Base-by-base conservation (phyloP, 495 filamentous ascomycete species). In the Penicillium desertorum region DNA sequence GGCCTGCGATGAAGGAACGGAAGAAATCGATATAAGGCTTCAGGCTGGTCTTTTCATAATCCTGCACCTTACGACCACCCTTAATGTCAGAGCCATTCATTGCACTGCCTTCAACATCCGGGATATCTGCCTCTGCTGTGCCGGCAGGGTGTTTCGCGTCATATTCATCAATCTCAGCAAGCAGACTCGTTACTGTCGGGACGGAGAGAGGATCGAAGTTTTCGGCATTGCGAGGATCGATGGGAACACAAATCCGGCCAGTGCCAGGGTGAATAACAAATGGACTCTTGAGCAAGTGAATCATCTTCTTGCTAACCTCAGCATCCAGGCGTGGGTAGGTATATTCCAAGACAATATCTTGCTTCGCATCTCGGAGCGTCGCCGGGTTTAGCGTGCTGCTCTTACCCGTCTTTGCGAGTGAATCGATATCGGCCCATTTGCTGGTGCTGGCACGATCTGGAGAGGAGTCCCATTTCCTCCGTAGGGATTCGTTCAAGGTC, bases 261-360 rank as follows among this genome's bases (percentile, higher is more conserved):
- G 95, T 98, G 6, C 89, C 90, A 0, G 94, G 94, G 76, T 98
- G 94, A 30, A 98, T 86, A 54, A 96, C 93, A 62, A 98, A 98
- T 4, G 94, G 94, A 58, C 85, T 89, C 67, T 98, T 98, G 45
- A 98, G 83, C 78, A 98, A 82, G 81, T 98, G 94, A 76, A 95
- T 98, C 69, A 96, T 84, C 67, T 96, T 95, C 76, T 97, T 97
- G 64, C 88, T 91, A 63, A 98, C 94, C 62, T 96, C 91, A 54
- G 91, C 90, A 79, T 98, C 94, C 49, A 98, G 86, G 10, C 94
- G 86, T n/a, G 94, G 95, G 71, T 98, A 98, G 5, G 94, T 96
- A 73, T 98, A 97, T 73, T 98, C 95, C 25, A 98, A 81, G 14
- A 97, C 84, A 44, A 98, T 86, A 65, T 98, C 94, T 62, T 95